Evolutionary conservation across 371 early-diverging fungal species (phyloP).

Genomic region (Apophysomyces sp.): DNA sequence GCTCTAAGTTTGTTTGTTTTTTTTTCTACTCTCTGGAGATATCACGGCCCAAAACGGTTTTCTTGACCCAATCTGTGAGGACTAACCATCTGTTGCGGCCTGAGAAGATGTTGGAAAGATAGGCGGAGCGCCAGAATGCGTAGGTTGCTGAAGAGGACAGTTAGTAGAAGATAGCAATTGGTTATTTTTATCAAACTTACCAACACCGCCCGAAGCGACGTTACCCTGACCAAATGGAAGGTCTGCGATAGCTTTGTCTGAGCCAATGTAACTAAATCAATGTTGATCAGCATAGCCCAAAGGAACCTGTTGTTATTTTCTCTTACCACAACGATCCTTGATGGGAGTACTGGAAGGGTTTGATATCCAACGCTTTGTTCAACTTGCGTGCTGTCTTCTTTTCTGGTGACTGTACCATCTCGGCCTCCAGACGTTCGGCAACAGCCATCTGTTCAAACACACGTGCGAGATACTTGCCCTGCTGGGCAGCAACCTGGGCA

Average conservation of each 20-base stretch:
- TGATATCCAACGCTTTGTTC: constrained; percentile 30
- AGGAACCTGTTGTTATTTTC: not conserved
- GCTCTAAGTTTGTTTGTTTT: not conserved
- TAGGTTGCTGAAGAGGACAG: constrained; percentile 49
- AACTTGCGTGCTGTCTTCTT: constrained; percentile 31
- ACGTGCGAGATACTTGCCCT: constrained; percentile 79
- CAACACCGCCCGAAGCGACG: constrained; percentile 61
- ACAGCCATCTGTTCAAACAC: constrained; percentile 57
- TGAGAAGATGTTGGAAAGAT: constrained; percentile 65
- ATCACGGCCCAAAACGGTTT: constrained; percentile 78
- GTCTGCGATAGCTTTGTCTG: constrained; percentile 86
- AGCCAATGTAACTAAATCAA: constrained; percentile 70
- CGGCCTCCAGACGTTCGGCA: constrained; percentile 33
- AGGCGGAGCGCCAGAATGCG: constrained; percentile 67
- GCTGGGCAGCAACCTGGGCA: constrained; percentile 87
- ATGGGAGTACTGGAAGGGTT: constrained; percentile 75
- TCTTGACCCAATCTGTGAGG: constrained; percentile 81
- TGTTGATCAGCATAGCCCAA: not conserved
- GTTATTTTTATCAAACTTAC: constrained; percentile 13
- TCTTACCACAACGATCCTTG: constrained; percentile 76
- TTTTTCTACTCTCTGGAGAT: constrained; percentile 68
- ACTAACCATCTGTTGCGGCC: constrained; percentile 73
- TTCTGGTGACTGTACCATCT: constrained; percentile 17
- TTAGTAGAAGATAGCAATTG: not conserved
- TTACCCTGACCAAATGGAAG: constrained; percentile 73